Evolutionary conservation across 805 yeast genomes (phyloP).

Genomic region (Candida germanica): DNA sequence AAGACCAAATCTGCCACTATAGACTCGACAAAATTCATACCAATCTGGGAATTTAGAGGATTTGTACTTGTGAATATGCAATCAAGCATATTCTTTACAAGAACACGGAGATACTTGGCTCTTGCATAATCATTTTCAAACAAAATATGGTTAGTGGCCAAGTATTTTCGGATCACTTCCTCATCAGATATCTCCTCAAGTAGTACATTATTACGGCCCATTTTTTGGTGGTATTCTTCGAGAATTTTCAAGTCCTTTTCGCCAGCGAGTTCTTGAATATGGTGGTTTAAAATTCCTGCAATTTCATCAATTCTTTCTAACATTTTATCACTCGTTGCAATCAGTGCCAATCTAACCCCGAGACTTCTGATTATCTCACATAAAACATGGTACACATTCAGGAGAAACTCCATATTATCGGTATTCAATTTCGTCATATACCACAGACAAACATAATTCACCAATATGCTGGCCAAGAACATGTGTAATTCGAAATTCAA

Average conservation of each 20-base stretch:
- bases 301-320: slow-evolving; percentile 23
- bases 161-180: slow-evolving; percentile 14
- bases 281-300: slow-evolving; percentile 21
- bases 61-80: slow-evolving; percentile 11
- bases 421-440: slow-evolving; percentile 27
- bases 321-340: slow-evolving; percentile 12
- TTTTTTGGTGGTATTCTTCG: slow-evolving; percentile 7
- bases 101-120: slow-evolving; percentile 20
- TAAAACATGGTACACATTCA: slow-evolving; percentile 21
- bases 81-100: slow-evolving; percentile 21
- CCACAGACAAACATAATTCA: slow-evolving; percentile 24
- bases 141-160: slow-evolving; percentile 17
- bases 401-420: slow-evolving; percentile 28
- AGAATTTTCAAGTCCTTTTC: slow-evolving; percentile 12
- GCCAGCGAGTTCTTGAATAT: slow-evolving; percentile 16
- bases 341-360: slow-evolving; percentile 7
- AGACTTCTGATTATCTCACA: slow-evolving; percentile 21
- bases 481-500: slow-evolving; percentile 36
- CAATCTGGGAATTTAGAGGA: slow-evolving; percentile 22
- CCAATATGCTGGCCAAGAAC: slow-evolving; percentile 30
- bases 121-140: slow-evolving; percentile 14
- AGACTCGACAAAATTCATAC: slow-evolving; percentile 19
- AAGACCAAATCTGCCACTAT: slow-evolving; percentile 30
- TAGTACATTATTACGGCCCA: slow-evolving; percentile 4
- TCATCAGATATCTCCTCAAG: slow-evolving; percentile 2